Conservation (phyloP, 257 asterid species). For the Mitragyna speciosa region DNA sequence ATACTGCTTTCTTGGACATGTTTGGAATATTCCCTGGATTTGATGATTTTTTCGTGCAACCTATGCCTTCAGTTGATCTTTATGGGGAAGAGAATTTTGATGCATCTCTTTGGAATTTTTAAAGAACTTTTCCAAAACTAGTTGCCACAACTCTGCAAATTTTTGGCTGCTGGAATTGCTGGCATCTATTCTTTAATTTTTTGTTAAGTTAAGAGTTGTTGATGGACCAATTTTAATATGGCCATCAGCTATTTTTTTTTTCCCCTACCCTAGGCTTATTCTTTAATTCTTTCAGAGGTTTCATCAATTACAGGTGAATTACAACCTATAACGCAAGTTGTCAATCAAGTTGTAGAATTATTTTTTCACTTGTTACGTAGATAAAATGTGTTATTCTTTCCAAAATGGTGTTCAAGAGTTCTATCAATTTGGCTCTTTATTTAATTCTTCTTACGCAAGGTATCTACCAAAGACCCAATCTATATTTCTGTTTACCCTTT, state of each 20-base stretch:
- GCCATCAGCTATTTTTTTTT: constrained; percentile 4
- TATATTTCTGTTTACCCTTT: too few relatives aligned
- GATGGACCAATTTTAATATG: constrained; percentile 26
- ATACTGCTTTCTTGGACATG: constrained; percentile 41
- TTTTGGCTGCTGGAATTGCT: constrained; percentile 41
- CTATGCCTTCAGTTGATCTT: constrained; percentile 30
- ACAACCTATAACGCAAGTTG: neutral
- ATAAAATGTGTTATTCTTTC: neutral
- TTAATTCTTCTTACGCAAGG: neutral
- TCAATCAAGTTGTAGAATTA: neutral
- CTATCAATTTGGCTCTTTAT: neutral
- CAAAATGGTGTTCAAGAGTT: neutral
- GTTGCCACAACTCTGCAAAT: constrained; percentile 31
- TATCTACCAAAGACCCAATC: neutral
- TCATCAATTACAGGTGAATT: neutral
- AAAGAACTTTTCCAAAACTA: neutral
- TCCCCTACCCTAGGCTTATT: neutral
- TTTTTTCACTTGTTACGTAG: neutral
- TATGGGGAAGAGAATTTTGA: constrained; percentile 38
- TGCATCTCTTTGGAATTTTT: constrained; percentile 66
- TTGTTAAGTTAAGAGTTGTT: neutral
- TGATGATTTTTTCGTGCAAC: constrained; percentile 48
- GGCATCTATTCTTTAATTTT: neutral
- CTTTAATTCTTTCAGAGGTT: constrained; percentile 13
- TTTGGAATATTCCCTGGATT: constrained; percentile 63